Base-by-base conservation (phyloP, 2,329 filamentous ascomycete genomes). In the Fusarium sp. region DNA sequence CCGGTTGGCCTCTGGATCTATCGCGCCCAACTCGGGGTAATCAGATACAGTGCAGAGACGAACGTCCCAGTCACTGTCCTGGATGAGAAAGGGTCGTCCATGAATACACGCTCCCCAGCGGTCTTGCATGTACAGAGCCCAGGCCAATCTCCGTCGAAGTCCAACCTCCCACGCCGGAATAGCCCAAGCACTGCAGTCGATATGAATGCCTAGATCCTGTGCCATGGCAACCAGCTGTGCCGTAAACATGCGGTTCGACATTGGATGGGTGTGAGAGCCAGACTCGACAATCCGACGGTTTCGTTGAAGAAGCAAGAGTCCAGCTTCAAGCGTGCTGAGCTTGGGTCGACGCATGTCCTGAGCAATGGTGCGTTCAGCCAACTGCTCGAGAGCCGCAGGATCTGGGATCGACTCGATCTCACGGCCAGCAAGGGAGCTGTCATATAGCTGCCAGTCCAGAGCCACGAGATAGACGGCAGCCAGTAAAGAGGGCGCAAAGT, bases 41-140 rank as follows among this genome's bases (percentile, higher is more conserved):
- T 85, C 84, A 13, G 81, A 76, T 2, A 80, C 76, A 8, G 77
- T 72, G 33, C 83, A 80, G 4, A 75, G 80, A 6, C 77, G 82
- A 3, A 91, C 85, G 27, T 86, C 86, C 90, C 90, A 92, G 74
- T 91, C 88, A 9, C 83, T 84, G 4, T 84, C 80, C 13, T 81
- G 80, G 27, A 91, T 88, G 61, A 90, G 86, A 27, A 87, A 88
- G 13, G 89, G 89, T 29, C 89, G 84, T 9, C 90, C 90, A 72
- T 90, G 87, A 31, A 89, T 86, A 41, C 90, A 83, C 3, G 88
- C 86, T 3, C 88, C 86, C 90, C 88, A 92, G 75, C 89, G 90
- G 72, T 93, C 91, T 77, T 92, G 91, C 85, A 92, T 90, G 71
- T 88, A 92, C 0, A 92, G 80, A 2, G 88, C 90, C 91, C 91